Conservation (phyloP, 1,284 basidiomycete species). For the Ustilago xerochloae region DNA sequence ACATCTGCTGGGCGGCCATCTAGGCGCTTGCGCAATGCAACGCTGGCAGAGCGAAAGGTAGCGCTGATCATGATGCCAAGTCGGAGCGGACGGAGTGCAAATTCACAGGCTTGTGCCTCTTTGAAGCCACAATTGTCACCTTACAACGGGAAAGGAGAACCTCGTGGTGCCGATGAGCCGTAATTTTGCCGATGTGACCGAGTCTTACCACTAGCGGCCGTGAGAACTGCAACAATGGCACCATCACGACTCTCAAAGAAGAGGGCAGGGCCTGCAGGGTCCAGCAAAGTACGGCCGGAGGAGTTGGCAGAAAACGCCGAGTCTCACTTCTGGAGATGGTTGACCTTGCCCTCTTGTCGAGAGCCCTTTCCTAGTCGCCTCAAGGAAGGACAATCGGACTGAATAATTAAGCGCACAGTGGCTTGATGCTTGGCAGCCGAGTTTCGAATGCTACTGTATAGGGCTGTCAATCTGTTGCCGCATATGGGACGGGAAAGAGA, state of each 20-base stretch:
- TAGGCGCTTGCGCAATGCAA: neutral
- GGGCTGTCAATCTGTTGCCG: neutral
- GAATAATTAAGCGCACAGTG: neutral
- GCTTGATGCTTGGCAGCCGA: neutral
- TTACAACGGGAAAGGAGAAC: neutral
- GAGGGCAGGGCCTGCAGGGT: conserved; percentile 17
- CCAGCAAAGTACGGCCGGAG: conserved; percentile 2
- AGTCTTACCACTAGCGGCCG: no score
- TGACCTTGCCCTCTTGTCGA: no score
- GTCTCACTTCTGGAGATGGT: no score
- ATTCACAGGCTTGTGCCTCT: neutral
- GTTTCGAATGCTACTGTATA: neutral
- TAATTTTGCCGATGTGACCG: neutral
- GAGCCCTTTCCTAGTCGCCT: no score
- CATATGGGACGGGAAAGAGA: neutral
- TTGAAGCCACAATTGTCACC: neutral
- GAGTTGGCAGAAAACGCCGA: conserved; percentile 3
- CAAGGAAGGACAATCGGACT: neutral
- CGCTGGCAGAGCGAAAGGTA: neutral
- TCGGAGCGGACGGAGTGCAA: neutral
- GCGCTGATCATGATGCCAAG: neutral
- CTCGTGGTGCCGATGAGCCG: neutral
- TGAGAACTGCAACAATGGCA: no score
- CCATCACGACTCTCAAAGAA: no score
- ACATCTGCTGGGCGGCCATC: no score